phyloP scores from a whole-genome alignment of 2,329 filamentous ascomycete species.

The Fusarium dlaminii region DNA sequence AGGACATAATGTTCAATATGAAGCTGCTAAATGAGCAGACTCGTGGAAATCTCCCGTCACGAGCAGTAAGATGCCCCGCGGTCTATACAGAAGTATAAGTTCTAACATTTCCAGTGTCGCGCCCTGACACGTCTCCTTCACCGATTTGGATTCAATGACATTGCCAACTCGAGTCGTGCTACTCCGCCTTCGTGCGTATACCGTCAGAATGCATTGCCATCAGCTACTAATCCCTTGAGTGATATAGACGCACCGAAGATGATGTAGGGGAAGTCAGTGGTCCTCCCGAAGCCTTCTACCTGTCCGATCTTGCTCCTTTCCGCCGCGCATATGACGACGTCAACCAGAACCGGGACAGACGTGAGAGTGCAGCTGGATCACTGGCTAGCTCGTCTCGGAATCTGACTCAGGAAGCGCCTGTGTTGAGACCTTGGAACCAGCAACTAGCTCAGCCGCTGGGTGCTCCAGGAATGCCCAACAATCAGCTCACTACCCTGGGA shows the following conservation, averaged over 20 bases:
- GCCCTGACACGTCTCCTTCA: not conserved
- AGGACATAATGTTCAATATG: not conserved
- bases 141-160: not conserved
- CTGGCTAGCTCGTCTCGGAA: not conserved
- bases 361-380: not conserved
- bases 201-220: too few species aligned
- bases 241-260: not conserved
- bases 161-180: too few species aligned
- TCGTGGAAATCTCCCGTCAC: not conserved
- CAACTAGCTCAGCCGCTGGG: not conserved
- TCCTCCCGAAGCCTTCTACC: not conserved
- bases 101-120: not conserved
- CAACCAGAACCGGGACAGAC: too few species aligned
- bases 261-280: not conserved
- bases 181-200: not conserved
- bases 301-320: not conserved
- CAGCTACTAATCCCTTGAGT: not conserved
- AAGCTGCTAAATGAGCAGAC: not conserved
- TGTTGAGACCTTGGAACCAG: not conserved
- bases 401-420: not conserved
- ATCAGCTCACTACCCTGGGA: not conserved
- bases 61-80: not conserved
- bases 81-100: too few species aligned
- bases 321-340: not conserved
- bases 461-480: not conserved